Evolutionary conservation across 1,284 basidiomycete genomes (phyloP), one percentile per base, ranked within the genome.

Genomic region (Pascua guehoae): DNA sequence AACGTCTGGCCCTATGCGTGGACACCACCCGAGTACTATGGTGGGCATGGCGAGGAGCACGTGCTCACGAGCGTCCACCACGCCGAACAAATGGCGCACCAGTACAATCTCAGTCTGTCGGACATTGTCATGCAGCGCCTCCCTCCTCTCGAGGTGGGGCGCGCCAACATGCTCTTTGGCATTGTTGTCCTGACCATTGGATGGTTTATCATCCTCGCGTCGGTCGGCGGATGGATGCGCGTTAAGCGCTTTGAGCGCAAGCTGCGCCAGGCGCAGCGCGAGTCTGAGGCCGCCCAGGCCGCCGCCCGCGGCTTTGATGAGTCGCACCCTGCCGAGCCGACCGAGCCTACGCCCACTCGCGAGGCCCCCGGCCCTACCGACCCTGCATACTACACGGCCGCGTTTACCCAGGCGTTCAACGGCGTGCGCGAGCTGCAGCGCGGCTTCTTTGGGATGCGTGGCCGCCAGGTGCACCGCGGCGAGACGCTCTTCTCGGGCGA

Each of bases 161-260:
- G 73, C 36, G 79, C 80, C 41, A 83, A 80, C 67, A 90, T 93
- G 64, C 95, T 89, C 89, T 78, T 96, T 41, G 85, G 89, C 1
- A 92, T 95, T 78, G 77, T 95, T 53, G 83, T 96, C 68, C 96
- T 96, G 89, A 88, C 87, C 0, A 66, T 92, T 83, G 91, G 93
- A 12, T 95, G 91, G 91, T 91, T 95, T 81, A 79, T 94, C 42
- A 80, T 95, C 15, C 79, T 92, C 17, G 87, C 88, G 1, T 88
- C 86, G 44, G 62, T 88, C 51, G 83, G 91, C 47, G 86, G 88
- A 17, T 94, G 86, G 79, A 90, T 87, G 83, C 84, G 90, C 62
- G 84, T 91, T 42, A 91, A 91, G 73, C 84, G 87, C n/a, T 79
- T 76, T 54, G 77, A 75, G 60, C 36, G 54, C 41, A 71, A 68